Base-by-base conservation (phyloP, 805 yeast species). In the Candida adriatica region DNA sequence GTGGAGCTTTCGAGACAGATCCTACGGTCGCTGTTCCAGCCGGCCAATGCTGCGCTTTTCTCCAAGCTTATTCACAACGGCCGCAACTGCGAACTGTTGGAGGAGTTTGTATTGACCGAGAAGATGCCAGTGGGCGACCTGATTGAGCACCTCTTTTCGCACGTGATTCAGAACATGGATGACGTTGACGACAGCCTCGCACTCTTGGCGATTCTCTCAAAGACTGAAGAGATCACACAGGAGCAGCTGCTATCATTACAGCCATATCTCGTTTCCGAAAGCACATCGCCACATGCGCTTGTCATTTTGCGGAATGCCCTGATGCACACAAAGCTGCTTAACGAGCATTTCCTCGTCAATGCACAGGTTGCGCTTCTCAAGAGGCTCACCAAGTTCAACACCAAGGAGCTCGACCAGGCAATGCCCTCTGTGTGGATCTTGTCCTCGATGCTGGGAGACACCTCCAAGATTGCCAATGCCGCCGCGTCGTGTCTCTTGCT, bases 371-470 rank as follows among this genome's bases (percentile, higher is more conserved):
- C 71, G 2, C 45, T 84, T n/a, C 49, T 82, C 39, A 60, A 61
- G 20, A 58, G 71, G 19, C 52, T 84, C 19, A 77, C 88, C 3
- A 78, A 71, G 39, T 70, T 79, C 55, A 70, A 66, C 31, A 64
- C 67, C 0, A 62, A 52, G 35, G 92, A 83, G 42, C 53, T 84
- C 7, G 72, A 72, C n/a, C 78, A 77, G 46, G 94, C 90, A 0
- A 68, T 84, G 52, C 86, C 87, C 1, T 66, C 84, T 35, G 55
- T 74, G 4, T 76, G 86, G 80, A 54, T 53, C 7, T 57, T 83
- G 0, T 66, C 82, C 2, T 46, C 41, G 3, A 55, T 69, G 44
- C 61, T 66, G 24, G 56, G 62, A 2, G 74, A 71, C 30, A 64
- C 69, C 1, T 34, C 47, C 0, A 70, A 71, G 39, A 45, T 83